These are phyloP conservation scores for Capsicum chinense DNA, from an alignment of 257 asterid species.

Conservation along the genomic window DNA sequence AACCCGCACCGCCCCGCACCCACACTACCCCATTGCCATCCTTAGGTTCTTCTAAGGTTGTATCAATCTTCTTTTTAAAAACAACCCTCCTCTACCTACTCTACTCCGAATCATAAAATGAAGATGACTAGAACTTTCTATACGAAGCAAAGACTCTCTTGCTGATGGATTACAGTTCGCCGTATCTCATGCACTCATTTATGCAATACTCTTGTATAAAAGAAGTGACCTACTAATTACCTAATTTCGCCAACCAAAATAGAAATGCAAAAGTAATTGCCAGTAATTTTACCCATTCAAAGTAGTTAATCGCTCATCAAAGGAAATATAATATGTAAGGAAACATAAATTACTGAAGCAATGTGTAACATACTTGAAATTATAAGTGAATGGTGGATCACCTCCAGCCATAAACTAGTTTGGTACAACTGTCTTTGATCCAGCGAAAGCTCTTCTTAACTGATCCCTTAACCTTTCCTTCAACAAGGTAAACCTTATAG, in stretches of 20 bases:
- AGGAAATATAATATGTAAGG: conserved; percentile 6
- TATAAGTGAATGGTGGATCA: conserved; percentile 14
- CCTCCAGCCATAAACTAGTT: conserved; percentile 32
- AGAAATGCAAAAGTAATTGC: not conserved
- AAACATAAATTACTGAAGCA: not conserved
- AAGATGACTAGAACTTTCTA: not conserved
- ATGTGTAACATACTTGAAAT: conserved; percentile 1
- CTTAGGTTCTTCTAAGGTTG: too few relatives aligned
- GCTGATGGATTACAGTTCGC: not conserved
- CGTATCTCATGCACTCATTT: not conserved
- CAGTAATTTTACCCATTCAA: not conserved
- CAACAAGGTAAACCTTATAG: conserved; percentile 33
- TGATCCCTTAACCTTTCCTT: conserved; percentile 29
- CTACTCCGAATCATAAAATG: not conserved
- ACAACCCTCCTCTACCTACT: not conserved
- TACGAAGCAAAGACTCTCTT: not conserved
- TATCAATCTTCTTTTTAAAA: not conserved
- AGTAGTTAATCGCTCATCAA: not conserved
- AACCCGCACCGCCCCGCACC: too few relatives aligned
- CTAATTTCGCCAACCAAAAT: not conserved
- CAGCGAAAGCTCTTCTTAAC: conserved; percentile 30
- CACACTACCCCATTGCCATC: too few relatives aligned
- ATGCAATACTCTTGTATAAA: not conserved
- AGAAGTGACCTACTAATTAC: not conserved
- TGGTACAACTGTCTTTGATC: conserved; percentile 29